phyloP scores from a whole-genome alignment of 345 rosid species.

The Bruguiera sexangula region DNA sequence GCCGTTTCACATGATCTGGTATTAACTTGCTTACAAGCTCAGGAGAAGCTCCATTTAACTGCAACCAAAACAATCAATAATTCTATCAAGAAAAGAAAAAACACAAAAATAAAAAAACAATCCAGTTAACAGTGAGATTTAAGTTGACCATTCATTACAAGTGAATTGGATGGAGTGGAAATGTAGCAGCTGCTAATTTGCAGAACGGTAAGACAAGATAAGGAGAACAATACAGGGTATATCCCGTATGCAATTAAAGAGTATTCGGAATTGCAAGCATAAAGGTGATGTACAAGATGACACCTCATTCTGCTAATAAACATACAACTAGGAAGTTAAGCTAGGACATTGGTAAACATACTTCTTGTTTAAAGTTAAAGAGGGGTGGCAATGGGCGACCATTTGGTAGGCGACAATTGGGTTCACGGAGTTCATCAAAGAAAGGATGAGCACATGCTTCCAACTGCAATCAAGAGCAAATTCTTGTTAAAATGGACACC shows the following conservation, averaged over 20 bases:
- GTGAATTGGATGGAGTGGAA: background rate
- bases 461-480: constrained; percentile 17
- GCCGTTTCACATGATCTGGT: constrained; percentile 78
- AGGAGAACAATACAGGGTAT: background rate
- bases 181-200: background rate
- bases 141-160: background rate
- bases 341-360: constrained; percentile 18
- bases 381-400: constrained; percentile 30
- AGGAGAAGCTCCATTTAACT: constrained; percentile 66
- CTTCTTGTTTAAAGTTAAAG: constrained; percentile 54
- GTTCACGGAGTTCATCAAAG: constrained; percentile 39
- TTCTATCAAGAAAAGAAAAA: background rate
- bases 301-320: background rate
- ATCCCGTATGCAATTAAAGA: too few relatives aligned
- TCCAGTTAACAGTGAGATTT: background rate
- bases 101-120: background rate
- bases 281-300: background rate
- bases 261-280: background rate
- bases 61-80: constrained; percentile 10
- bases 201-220: background rate
- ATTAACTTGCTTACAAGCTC: constrained; percentile 81
- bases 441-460: constrained; percentile 40
- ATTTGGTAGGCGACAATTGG: constrained; percentile 31
- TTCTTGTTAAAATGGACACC: background rate
- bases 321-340: background rate